phyloP scores from a whole-genome alignment of 768 basidiomycete species.

The Boletus patriciae region DNA sequence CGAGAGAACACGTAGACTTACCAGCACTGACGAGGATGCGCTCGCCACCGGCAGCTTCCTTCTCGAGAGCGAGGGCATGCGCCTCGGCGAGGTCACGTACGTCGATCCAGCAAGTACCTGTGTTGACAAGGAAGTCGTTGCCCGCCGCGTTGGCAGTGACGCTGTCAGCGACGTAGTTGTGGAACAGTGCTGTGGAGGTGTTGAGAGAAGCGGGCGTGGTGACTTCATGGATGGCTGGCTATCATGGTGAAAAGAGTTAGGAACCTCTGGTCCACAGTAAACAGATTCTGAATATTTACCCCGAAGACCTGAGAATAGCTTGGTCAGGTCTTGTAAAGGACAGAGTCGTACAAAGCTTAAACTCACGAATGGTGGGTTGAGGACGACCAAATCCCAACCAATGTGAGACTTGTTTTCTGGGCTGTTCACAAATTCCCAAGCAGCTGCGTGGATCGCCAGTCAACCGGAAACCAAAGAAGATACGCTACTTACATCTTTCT shows the following conservation, averaged over 20 bases:
- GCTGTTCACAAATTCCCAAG: conserved; percentile 46
- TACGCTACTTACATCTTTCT: conserved; percentile 46
- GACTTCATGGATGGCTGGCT: conserved; percentile 48
- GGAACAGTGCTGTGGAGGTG: conserved; percentile 38
- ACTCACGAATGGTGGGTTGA: conserved; percentile 43
- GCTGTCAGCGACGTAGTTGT: conserved; percentile 32
- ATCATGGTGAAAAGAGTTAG: background rate
- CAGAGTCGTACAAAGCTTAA: no score
- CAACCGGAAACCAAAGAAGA: background rate
- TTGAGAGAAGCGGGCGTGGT: conserved; percentile 37
- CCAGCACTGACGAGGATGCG: conserved; percentile 53
- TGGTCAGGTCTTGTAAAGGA: background rate
- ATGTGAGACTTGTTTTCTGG: conserved; percentile 32
- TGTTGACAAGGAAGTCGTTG: conserved; percentile 25
- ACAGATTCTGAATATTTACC: conserved; percentile 10
- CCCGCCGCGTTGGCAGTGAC: conserved; percentile 21
- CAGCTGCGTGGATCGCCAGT: conserved; percentile 31
- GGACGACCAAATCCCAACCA: conserved; percentile 40
- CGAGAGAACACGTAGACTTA: background rate
- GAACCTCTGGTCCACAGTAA: no score
- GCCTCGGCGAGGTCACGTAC: conserved; percentile 57
- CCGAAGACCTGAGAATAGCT: conserved; percentile 27
- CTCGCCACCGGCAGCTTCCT: conserved; percentile 52
- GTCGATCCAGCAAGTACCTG: conserved; percentile 43
- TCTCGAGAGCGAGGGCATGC: conserved; percentile 53